Evolutionary conservation across 768 basidiomycete species (phyloP).

Genomic region (Nidularia sp.): DNA sequence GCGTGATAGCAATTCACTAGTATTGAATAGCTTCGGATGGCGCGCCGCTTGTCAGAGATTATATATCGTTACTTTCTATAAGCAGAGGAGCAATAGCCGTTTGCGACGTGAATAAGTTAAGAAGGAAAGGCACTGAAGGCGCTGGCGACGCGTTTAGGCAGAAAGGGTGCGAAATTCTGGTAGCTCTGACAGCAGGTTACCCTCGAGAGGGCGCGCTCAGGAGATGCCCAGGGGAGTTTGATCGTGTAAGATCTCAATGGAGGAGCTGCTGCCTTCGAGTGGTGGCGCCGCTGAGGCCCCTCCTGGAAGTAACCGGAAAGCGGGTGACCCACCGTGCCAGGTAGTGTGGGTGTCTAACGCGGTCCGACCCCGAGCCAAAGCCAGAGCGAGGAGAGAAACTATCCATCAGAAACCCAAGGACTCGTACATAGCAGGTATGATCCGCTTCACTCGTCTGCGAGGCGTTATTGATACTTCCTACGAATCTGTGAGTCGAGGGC

Average conservation of each 20-base stretch:
- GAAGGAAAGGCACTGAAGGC: not conserved
- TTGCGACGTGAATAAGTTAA: not conserved
- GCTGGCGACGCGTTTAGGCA: not conserved
- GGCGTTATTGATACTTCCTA: not conserved
- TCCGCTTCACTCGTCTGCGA: slow-evolving; percentile 1
- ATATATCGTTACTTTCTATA: not conserved
- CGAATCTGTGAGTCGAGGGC: not conserved
- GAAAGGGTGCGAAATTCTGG: not conserved
- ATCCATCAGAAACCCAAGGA: slow-evolving; percentile 4
- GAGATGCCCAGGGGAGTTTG: not conserved
- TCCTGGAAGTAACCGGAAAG: not conserved
- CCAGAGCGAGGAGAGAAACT: not conserved
- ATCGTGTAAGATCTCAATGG: not conserved
- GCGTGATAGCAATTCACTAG: not conserved
- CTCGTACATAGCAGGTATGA: slow-evolving; percentile 1
- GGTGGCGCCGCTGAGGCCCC: not conserved
- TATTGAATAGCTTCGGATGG: not conserved
- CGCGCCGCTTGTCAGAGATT: not conserved
- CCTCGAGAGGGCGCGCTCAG: too few relatives aligned
- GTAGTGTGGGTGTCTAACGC: not conserved
- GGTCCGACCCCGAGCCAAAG: not conserved
- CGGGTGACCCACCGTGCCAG: not conserved
- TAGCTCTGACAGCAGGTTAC: not conserved
- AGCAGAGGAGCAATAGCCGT: not conserved
- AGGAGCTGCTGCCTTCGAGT: too few relatives aligned